Evolutionary conservation across 495 filamentous ascomycete genomes (phyloP), one percentile per base, ranked within the genome.

Genomic region (Copromyces sp.): DNA sequence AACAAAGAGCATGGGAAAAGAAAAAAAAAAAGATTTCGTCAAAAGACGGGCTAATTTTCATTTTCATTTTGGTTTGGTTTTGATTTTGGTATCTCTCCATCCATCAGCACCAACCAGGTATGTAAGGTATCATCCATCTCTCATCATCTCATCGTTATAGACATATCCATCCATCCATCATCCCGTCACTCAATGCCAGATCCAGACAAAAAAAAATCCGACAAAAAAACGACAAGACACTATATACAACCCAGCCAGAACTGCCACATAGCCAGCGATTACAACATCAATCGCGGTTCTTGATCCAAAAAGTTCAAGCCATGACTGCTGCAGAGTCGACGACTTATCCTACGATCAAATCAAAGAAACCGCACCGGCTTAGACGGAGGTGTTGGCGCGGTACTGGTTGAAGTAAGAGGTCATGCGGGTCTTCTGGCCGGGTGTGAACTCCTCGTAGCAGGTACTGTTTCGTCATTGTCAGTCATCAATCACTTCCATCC

Each of bases 361-460:
- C n/a, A 7, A 8, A n/a, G 24, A 24, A 24, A 24, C 24, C 24
- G 24, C 24, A 24, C 24, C 24, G 24, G 24, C 29, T 61, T 61
- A 65, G 53, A 65, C 53, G 12, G 24, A 32, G 3, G 53, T 24
- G 32, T 65, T 68, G 68, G 81, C 77, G 70, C 86, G 85, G 80
- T 85, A 87, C 9, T 68, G 70, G 42, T 76, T 76, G 76, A 77
- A 87, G 70, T 79, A 77, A 68, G 77, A 82, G 72, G 77, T 74
- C 81, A 87, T 86, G 73, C 85, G 83, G 16, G 77, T 79, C 29
- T 73, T 73, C 78, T 87, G 85, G 40, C 79, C 80, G 14, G 83
- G 24, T 5, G 85, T 85, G 74, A 87, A 87, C 74, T 86, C 77
- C 40, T 74, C 73, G 72, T 85, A 85, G 78, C 84, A 86, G 74